Evolutionary conservation across 163 green algal genomes (phyloP).

Genomic region (Chloroidium sp.): DNA sequence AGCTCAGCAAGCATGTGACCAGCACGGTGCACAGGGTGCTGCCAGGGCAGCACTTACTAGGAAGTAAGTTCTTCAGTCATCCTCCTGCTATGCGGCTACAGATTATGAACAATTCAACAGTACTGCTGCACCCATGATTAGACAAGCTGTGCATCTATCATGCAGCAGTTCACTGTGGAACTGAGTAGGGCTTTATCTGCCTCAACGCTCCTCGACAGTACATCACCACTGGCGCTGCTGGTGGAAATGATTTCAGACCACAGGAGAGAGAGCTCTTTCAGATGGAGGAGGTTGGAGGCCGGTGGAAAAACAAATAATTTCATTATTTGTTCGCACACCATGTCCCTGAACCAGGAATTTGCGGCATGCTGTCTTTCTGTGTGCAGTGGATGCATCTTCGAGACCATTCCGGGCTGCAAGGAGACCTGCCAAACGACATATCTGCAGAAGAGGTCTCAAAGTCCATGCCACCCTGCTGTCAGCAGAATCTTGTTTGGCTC

Average conservation of each 20-base stretch:
- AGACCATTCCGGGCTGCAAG: neutral
- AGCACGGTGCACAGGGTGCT: no score
- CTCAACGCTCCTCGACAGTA: neutral
- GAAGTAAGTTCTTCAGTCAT: no score
- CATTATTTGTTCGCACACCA: no score
- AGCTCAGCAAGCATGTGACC: neutral
- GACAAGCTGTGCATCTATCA: neutral
- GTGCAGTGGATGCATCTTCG: constrained; percentile 6
- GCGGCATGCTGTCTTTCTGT: neutral
- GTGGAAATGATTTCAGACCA: neutral
- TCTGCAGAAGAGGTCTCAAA: neutral
- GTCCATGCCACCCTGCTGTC: neutral
- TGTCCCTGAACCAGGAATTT: neutral
- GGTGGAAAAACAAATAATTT: neutral
- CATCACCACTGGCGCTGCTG: neutral
- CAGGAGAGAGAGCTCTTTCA: neutral
- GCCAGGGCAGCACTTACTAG: no score
- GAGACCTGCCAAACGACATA: neutral
- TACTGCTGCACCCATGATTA: neutral
- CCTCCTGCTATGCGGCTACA: no score
- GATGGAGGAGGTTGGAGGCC: no score
- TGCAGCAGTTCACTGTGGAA: no score
- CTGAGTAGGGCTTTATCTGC: no score
- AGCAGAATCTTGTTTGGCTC: neutral
- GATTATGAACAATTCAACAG: no score